A percentile compares a stretch with the other conserved stretches of the same genome.
phyloP scores from a whole-genome alignment of 1,284 basidiomycete genomes.

The Irpex sp. region DNA sequence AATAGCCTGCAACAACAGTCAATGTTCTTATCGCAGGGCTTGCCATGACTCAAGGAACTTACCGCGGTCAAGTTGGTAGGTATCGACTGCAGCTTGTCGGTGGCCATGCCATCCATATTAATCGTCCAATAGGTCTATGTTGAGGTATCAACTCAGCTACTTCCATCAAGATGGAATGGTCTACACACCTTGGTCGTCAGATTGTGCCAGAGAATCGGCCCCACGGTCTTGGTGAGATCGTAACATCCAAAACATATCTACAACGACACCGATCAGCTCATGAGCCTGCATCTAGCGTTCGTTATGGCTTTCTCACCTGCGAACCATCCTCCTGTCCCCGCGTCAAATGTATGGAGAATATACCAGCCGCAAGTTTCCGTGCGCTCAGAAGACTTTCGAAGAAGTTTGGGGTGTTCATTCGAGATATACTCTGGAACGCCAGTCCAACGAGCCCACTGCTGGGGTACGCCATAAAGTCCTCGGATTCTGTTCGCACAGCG shows the following conservation, averaged over 20 bases:
- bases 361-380: slow-evolving; percentile 35
- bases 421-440: slow-evolving; percentile 50
- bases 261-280: neutral
- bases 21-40: neutral
- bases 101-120: slow-evolving; percentile 35
- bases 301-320: slow-evolving; percentile 29
- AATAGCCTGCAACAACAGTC: slow-evolving; percentile 37
- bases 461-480: slow-evolving; percentile 38
- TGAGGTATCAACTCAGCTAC: neutral
- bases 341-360: slow-evolving; percentile 55
- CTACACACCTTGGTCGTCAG: slow-evolving; percentile 39
- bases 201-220: slow-evolving; percentile 44
- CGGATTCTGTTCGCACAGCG: slow-evolving; percentile 35
- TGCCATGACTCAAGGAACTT: slow-evolving; percentile 10
- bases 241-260: slow-evolving; percentile 58
- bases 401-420: slow-evolving; percentile 38
- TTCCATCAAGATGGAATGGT: neutral
- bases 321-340: slow-evolving; percentile 42
- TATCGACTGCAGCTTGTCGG: slow-evolving; percentile 23
- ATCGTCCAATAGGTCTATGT: slow-evolving; percentile 54
- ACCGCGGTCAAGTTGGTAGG: slow-evolving; percentile 33
- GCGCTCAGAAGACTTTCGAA: slow-evolving; percentile 55
- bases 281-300: neutral
- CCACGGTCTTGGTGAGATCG: slow-evolving; percentile 43
- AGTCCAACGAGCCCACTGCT: slow-evolving; percentile 54